Percentiles rank a stretch among this genome's conserved stretches.
Conservation (phyloP, 495 filamentous ascomycete species). For the Annulohypoxylon moriforme region DNA sequence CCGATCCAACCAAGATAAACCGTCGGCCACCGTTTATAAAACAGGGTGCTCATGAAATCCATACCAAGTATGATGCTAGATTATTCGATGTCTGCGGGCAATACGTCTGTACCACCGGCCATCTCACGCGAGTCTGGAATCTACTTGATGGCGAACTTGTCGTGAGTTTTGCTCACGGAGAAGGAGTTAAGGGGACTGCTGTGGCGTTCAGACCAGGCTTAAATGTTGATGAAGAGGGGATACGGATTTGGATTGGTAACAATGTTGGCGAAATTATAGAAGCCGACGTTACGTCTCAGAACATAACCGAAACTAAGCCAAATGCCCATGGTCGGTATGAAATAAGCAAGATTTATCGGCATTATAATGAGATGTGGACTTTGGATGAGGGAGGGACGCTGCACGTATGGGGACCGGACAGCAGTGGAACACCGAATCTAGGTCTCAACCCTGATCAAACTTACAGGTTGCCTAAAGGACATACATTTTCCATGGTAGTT, state of each 20-base stretch:
- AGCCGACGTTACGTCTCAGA: conserved; percentile 78
- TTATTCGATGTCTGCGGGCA: conserved; percentile 88
- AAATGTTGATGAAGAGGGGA: conserved; percentile 80
- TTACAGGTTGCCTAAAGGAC: conserved; percentile 80
- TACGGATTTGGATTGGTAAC: conserved; percentile 89
- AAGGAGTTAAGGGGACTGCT: conserved; percentile 80
- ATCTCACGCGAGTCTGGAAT: conserved; percentile 88
- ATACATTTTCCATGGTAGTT: conserved; percentile 86
- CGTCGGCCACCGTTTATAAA: conserved; percentile 81
- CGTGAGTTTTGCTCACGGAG: conserved; percentile 82
- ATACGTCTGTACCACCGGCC: conserved; percentile 85
- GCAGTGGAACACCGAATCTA: conserved; percentile 77
- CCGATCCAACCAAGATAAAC: conserved; percentile 86
- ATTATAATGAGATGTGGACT: conserved; percentile 92
- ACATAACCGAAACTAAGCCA: conserved; percentile 70
- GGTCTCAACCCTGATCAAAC: conserved; percentile 70
- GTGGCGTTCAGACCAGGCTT: conserved; percentile 84
- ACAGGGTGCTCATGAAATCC: conserved; percentile 76
- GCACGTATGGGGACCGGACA: conserved; percentile 86
- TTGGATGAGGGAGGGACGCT: conserved; percentile 90
- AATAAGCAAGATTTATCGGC: conserved; percentile 86
- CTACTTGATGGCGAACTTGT: conserved; percentile 81
- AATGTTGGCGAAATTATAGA: conserved; percentile 89
- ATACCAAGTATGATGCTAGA: conserved; percentile 85
- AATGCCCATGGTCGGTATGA: conserved; percentile 83